Evolutionary conservation across 352 stramenopile genomes (phyloP).

Genomic region (Phytophthora tentaculata): DNA sequence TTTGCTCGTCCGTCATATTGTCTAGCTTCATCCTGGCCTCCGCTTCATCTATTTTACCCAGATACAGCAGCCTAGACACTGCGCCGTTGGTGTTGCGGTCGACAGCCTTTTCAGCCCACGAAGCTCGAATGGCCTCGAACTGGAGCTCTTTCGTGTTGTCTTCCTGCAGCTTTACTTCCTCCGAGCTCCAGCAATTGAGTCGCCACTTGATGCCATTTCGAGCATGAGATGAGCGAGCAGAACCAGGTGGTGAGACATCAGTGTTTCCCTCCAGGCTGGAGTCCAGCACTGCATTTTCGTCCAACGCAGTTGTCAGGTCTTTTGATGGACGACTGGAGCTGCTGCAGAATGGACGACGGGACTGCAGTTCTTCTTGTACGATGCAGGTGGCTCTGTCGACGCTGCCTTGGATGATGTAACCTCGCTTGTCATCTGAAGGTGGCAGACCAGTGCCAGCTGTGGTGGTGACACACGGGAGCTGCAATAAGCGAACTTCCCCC

Average conservation of each 20-base stretch:
- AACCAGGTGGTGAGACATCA: conserved; percentile 1
- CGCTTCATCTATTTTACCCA: conserved; percentile 50
- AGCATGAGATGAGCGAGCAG: conserved; percentile 21
- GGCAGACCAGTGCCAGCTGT: conserved; percentile 14
- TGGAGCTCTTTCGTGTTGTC: conserved; percentile 61
- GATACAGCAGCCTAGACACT: conserved; percentile 56
- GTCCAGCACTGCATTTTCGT: conserved; percentile 16
- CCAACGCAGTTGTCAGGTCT: conserved; percentile 6
- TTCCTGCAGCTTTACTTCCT: conserved; percentile 67
- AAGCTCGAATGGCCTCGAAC: conserved; percentile 55
- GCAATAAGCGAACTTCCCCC: conserved; percentile 51
- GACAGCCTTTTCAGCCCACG: conserved; percentile 59
- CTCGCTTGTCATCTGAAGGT: conserved; percentile 31
- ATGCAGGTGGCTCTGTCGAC: conserved; percentile 62
- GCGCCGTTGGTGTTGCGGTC: conserved; percentile 62
- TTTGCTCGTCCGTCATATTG: conserved; percentile 54
- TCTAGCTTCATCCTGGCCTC: conserved; percentile 46
- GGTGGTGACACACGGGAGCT: conserved; percentile 52
- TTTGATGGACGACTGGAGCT: conserved; percentile 5
- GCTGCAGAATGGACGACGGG: conserved; percentile 62
- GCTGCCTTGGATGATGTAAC: conserved; percentile 71
- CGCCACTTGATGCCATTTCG: conserved; percentile 45
- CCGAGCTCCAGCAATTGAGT: conserved; percentile 64
- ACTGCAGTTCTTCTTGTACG: conserved; percentile 53
- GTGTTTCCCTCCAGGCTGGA: conserved; percentile 2